These are phyloP conservation scores for Aspergillus hancockii DNA, from an alignment of 495 filamentous ascomycete species.

Conservation along the genomic window DNA sequence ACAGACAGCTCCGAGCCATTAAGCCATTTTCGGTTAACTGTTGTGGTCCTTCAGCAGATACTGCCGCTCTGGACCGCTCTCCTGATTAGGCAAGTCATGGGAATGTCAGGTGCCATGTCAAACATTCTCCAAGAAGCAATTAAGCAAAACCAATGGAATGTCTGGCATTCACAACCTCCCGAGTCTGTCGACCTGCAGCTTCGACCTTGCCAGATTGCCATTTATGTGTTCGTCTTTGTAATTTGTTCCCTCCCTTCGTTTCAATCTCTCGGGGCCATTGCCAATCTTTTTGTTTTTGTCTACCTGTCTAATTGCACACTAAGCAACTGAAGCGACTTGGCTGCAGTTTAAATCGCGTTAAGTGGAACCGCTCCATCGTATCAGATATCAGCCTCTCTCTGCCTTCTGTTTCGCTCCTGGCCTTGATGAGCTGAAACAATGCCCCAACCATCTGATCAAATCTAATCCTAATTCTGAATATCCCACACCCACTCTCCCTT, in stretches of 20 bases:
- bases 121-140: neutral
- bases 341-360: neutral
- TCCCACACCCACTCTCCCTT: neutral
- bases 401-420: neutral
- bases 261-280: neutral
- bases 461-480: constrained; percentile 5
- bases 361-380: constrained; percentile 2
- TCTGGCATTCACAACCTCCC: too few species aligned
- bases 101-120: neutral
- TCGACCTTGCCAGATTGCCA: neutral
- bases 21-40: neutral
- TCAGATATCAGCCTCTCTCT: constrained; percentile 4
- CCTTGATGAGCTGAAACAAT: constrained; percentile 3
- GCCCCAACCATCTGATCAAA: constrained; percentile 6
- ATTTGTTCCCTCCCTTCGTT: neutral
- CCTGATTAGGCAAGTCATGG: neutral
- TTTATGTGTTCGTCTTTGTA: neutral
- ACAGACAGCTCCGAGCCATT: neutral
- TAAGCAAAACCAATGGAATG: too few species aligned
- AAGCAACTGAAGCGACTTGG: constrained; percentile 1
- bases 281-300: neutral
- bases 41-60: neutral
- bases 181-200: too few species aligned
- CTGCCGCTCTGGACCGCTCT: neutral
- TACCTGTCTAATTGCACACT: neutral